phyloP scores from a whole-genome alignment of 371 early-diverging fungal genomes.

The Basidiobolus heterosporus region DNA sequence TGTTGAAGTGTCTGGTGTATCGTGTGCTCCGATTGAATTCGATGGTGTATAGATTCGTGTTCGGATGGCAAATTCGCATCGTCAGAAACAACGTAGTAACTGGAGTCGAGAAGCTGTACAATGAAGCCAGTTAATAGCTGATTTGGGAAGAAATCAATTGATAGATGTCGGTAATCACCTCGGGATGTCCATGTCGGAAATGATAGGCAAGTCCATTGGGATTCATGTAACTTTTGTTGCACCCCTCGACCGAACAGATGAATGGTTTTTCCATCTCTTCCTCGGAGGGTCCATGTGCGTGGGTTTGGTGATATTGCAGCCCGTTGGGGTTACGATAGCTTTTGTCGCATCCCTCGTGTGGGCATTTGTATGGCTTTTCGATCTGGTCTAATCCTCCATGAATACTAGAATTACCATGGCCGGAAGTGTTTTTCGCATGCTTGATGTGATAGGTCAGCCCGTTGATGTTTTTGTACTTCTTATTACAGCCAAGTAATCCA shows the following conservation, averaged over 20 bases:
- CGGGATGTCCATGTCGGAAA: constrained; percentile 51
- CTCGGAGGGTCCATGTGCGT: constrained; percentile 35
- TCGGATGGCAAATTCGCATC: no score
- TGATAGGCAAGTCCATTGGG: constrained; percentile 91
- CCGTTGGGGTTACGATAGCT: constrained; percentile 90
- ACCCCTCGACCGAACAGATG: constrained; percentile 56
- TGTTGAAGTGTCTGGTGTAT: no score
- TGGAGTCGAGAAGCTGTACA: no score
- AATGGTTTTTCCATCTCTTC: constrained; percentile 51
- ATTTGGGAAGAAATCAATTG: no score
- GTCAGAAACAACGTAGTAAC: no score
- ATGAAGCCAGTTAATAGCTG: no score
- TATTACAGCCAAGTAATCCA: constrained; percentile 60
- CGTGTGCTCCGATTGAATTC: no score
- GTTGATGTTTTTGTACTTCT: constrained; percentile 88
- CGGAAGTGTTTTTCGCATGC: constrained; percentile 47
- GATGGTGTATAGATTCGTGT: no score
- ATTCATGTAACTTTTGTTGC: constrained; percentile 88
- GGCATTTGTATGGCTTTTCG: constrained; percentile 43
- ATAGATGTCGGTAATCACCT: not conserved
- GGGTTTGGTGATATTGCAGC: constrained; percentile 74
- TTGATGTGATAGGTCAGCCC: constrained; percentile 88
- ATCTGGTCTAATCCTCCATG: no score
- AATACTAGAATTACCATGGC: constrained; percentile 7
- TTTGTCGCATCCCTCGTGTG: constrained; percentile 63